Conservation (phyloP, 148 eudicot genomes). For the Silene conica region DNA sequence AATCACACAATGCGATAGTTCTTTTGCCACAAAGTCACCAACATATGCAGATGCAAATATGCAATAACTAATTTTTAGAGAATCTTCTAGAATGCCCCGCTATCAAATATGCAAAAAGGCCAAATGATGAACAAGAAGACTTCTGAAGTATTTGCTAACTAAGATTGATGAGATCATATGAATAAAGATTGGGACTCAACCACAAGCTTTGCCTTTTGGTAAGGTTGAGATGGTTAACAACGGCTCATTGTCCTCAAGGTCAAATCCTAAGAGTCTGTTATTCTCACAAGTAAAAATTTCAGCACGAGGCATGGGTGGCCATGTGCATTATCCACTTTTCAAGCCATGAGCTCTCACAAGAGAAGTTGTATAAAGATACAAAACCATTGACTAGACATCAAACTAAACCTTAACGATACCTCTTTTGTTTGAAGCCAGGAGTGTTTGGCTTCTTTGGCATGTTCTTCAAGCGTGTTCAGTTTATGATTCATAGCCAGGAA, state of each 20-base stretch:
- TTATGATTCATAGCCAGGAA: conserved; percentile 46
- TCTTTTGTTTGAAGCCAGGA: conserved; percentile 53
- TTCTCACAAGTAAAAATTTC: too few species aligned
- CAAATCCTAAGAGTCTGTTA: too few species aligned
- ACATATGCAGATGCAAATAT: neutral
- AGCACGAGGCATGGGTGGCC: too few species aligned
- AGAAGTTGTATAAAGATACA: too few species aligned
- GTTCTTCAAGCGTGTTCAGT: conserved; percentile 40
- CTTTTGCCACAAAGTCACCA: neutral
- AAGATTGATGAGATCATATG: neutral
- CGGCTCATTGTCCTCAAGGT: too few species aligned
- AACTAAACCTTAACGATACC: conserved; percentile 31
- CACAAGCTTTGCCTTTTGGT: neutral
- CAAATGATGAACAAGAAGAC: neutral
- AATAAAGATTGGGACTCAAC: neutral
- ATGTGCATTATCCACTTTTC: too few species aligned
- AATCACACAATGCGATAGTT: neutral
- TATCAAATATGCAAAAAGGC: neutral
- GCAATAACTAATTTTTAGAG: neutral
- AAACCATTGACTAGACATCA: neutral
- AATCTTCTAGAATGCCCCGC: neutral
- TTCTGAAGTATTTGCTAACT: neutral
- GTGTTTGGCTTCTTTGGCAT: conserved; percentile 35
- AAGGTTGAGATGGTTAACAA: too few species aligned
- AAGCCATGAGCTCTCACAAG: too few species aligned